A percentile compares a stretch with the other conserved stretches of the same genome.
Evolutionary conservation across 2,329 filamentous ascomycete species (phyloP).

Genomic region (Claviceps sp.): DNA sequence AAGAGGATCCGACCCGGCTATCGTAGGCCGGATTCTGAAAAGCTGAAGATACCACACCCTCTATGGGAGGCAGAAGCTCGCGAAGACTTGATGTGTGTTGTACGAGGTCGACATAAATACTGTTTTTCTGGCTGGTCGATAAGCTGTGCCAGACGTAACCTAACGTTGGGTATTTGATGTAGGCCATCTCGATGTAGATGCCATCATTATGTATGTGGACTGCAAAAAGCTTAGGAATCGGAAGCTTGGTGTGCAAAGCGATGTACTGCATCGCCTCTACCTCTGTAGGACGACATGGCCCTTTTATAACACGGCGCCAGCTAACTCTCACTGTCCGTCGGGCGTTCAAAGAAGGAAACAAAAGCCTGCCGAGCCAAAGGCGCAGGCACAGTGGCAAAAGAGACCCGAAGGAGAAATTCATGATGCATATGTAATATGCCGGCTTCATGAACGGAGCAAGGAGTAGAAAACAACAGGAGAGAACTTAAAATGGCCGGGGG

Average conservation of each 20-base stretch:
- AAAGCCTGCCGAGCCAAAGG: conserved; percentile 9
- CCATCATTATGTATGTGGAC: conserved; percentile 9
- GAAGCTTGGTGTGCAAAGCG: conserved; percentile 14
- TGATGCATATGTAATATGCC: background rate
- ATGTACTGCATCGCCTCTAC: conserved; percentile 19
- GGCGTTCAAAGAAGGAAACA: conserved; percentile 11
- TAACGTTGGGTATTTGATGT: conserved; percentile 11
- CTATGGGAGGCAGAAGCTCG: conserved; percentile 11
- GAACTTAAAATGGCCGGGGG: background rate
- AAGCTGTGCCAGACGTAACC: conserved; percentile 10
- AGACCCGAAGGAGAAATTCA: background rate
- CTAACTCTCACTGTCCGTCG: conserved; percentile 12
- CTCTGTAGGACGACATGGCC: conserved; percentile 16
- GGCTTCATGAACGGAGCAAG: background rate
- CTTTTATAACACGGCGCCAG: conserved; percentile 17
- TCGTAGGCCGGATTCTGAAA: conserved; percentile 13
- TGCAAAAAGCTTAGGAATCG: conserved; percentile 14
- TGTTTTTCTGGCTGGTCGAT: conserved; percentile 9
- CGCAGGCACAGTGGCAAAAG: background rate
- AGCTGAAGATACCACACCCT: conserved; percentile 13
- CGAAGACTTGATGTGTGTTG: conserved; percentile 12
- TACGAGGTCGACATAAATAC: conserved; percentile 13
- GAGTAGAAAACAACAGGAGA: background rate
- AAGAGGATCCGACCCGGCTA: conserved; percentile 12
- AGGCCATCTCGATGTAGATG: conserved; percentile 17